Conservation (phyloP, 306 rosid genomes). For the Prunus kanzakura region DNA sequence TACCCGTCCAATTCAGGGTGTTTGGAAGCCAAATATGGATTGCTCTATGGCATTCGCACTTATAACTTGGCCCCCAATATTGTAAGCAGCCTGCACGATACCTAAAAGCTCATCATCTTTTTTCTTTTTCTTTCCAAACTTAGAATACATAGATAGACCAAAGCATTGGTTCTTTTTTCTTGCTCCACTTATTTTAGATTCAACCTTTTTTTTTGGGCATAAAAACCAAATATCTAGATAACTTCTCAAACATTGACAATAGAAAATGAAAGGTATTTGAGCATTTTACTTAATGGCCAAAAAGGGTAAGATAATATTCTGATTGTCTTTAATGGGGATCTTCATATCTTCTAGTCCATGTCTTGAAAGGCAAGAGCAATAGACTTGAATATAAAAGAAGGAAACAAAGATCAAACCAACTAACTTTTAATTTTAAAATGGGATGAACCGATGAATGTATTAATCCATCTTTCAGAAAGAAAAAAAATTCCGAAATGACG, state of each 20-base stretch:
- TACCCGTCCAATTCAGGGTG: slow-evolving; percentile 87
- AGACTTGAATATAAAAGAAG: neutral
- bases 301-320: slow-evolving; percentile 5
- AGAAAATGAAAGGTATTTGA: neutral
- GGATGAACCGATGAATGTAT: neutral
- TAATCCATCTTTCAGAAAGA: slow-evolving; percentile 18
- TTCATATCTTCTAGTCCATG: neutral
- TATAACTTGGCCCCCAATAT: slow-evolving; percentile 81
- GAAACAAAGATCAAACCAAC: slow-evolving; percentile 21
- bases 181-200: neutral
- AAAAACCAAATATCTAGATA: neutral
- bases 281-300: neutral
- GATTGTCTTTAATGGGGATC: neutral
- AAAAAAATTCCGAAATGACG: slow-evolving; percentile 16
- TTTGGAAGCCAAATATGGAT: slow-evolving; percentile 71
- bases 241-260: neutral
- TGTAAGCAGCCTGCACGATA: slow-evolving; percentile 95
- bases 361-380: neutral
- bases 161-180: too few species aligned
- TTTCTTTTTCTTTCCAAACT: too few species aligned
- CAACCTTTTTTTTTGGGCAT: neutral
- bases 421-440: neutral
- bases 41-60: slow-evolving; percentile 91
- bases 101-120: slow-evolving; percentile 7
- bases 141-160: too few species aligned